A percentile compares a stretch with the other conserved stretches of the same genome.
Conservation (phyloP, 495 filamentous ascomycete species). For the Pseudevernia furfuracea region DNA sequence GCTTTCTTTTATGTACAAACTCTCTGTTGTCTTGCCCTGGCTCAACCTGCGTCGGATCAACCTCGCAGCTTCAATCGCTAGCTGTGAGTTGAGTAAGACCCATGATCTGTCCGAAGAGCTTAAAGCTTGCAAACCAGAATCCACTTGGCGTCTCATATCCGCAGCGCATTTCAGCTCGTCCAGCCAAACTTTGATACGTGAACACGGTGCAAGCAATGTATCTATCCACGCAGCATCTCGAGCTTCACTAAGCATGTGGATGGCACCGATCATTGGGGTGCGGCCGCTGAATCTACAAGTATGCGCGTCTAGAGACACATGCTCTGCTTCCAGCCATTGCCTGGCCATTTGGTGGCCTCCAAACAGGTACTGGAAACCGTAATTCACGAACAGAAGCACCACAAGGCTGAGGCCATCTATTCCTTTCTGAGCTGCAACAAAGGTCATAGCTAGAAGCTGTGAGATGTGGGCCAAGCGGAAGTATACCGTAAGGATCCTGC, state of each 20-base stretch:
- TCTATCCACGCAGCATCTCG: no score
- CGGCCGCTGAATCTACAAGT: no score
- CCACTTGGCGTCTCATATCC: not conserved
- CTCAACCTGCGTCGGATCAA: conserved; percentile 3
- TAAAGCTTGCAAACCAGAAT: not conserved
- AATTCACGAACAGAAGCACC: conserved; percentile 12
- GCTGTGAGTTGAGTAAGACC: conserved; percentile 14
- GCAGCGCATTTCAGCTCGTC: no score
- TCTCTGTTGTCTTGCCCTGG: not conserved
- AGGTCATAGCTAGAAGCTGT: conserved; percentile 25
- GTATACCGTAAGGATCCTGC: not conserved
- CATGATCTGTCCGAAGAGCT: conserved; percentile 15
- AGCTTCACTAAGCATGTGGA: no score
- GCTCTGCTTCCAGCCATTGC: no score
- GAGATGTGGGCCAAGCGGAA: conserved; percentile 19
- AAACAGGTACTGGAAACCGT: not conserved
- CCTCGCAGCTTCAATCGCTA: conserved; percentile 14
- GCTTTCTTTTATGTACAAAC: not conserved
- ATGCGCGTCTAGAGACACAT: no score
- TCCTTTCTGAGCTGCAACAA: conserved; percentile 26
- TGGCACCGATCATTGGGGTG: no score
- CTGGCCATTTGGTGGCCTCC: no score
- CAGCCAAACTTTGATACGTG: no score
- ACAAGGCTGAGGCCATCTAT: conserved; percentile 22
- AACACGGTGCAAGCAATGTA: no score